phyloP scores from a whole-genome alignment of 805 yeast genomes.

The Yamadazyma sp. region DNA sequence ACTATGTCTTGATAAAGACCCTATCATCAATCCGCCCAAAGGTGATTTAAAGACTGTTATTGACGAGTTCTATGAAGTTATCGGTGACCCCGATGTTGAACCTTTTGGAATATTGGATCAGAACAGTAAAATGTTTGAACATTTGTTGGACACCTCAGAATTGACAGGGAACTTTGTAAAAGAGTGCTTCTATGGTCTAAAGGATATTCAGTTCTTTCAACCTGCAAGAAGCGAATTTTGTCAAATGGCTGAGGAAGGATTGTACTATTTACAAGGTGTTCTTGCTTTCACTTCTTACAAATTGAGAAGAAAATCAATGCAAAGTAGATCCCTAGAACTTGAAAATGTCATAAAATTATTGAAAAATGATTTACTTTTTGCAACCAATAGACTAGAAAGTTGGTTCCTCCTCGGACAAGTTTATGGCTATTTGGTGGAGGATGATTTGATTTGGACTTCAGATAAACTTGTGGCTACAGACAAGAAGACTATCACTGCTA shows the following conservation, averaged over 20 bases:
- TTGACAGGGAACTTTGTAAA: slow-evolving; percentile 47
- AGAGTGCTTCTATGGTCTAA: slow-evolving; percentile 53
- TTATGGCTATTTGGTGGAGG: slow-evolving; percentile 76
- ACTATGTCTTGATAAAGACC: slow-evolving; percentile 56
- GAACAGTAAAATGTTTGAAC: slow-evolving; percentile 35
- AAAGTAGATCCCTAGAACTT: slow-evolving; percentile 78
- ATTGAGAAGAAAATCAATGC: slow-evolving; percentile 71
- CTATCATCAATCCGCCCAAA: slow-evolving; percentile 58
- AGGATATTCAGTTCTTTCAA: slow-evolving; percentile 27
- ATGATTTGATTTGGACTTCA: slow-evolving; percentile 88
- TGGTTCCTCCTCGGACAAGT: slow-evolving; percentile 87
- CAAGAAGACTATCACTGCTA: slow-evolving; percentile 58
- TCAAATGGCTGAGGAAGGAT: slow-evolving; percentile 48
- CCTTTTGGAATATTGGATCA: slow-evolving; percentile 41
- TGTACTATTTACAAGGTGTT: slow-evolving; percentile 70
- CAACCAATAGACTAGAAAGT: slow-evolving; percentile 70
- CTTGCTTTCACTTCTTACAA: slow-evolving; percentile 67
- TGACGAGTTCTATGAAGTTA: slow-evolving; percentile 67
- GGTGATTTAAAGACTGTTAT: slow-evolving; percentile 71
- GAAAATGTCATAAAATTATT: slow-evolving; percentile 70
- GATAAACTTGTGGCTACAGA: slow-evolving; percentile 71
- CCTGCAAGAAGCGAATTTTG: slow-evolving; percentile 20
- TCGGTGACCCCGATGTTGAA: slow-evolving; percentile 62
- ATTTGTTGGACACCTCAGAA: slow-evolving; percentile 45
- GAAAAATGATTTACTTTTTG: slow-evolving; percentile 63